Base-by-base conservation (phyloP, 1,139 yeast genomes). In the Candida sojae region DNA sequence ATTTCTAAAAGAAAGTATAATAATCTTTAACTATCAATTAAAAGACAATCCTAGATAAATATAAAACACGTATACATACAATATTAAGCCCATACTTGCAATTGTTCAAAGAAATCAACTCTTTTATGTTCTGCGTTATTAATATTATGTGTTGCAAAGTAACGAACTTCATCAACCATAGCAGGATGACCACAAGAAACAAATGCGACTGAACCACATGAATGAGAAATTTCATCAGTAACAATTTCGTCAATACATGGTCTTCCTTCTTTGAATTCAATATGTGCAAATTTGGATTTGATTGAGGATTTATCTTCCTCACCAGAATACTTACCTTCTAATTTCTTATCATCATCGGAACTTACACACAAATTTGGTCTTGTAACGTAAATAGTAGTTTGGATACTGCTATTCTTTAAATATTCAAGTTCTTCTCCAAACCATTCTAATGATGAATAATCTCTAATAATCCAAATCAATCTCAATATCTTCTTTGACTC, bases 111-210 rank as follows among this genome's bases (percentile, higher is more conserved):
- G 51, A 63, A 71, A 28, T 71, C 76, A 1, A 71, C 63, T 45
- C 76, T 60, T 45, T 64, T 67, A 2, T 56, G 56, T 1, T 60
- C 57, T 2, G 62, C 48, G 26, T 61, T 57, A 39, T 64, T 63
- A 11, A 70, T 48, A 41, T 63, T 54, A 8, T 61, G 49, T 17
- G 69, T 70, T 10, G 71, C 70, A 17, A 59, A 48, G 39, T 66
- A 59, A 47, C 86, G 66, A 36, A 80, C 52, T 29, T 71, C 73
- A 56, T 81, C 86, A 48, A 79, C 82, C 79, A 80, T 71, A 6
- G 57, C 49, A 11, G 82, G 77, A 48, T 80, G 82, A 2, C 86
- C 85, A 66, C 86, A 81, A 4, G 79, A 61, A 2, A 77, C 66
- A 46, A 80, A 71, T 0, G 79, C 79, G 36, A 70, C 60, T 1